Percentiles rank a stretch among this genome's conserved stretches.
phyloP scores from a whole-genome alignment of 257 asterid genomes.

The Jacaranda mimosifolia region DNA sequence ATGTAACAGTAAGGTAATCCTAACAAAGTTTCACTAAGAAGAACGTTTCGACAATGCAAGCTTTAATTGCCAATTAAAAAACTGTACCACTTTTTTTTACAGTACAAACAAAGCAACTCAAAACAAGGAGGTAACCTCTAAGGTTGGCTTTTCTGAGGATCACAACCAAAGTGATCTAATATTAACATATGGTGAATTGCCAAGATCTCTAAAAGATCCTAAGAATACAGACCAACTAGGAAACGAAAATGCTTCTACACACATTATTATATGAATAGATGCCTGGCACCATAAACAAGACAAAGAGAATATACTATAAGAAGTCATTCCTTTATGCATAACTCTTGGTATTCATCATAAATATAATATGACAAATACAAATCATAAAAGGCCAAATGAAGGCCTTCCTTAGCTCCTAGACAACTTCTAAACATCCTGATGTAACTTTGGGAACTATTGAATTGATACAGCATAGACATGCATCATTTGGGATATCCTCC shows the following conservation, averaged over 20 bases:
- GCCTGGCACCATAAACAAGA: neutral
- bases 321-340: neutral
- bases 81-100: neutral
- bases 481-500: neutral
- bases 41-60: slow-evolving; percentile 5
- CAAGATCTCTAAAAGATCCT: neutral
- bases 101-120: slow-evolving; percentile 4
- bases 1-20: neutral
- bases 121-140: neutral
- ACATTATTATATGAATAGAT: neutral
- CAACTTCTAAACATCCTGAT: slow-evolving; percentile 8
- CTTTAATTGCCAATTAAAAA: slow-evolving; percentile 9
- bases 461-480: slow-evolving; percentile 3
- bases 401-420: neutral
- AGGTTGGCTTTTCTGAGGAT: slow-evolving; percentile 4
- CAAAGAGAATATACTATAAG: neutral
- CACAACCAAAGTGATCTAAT: neutral
- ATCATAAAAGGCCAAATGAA: neutral
- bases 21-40: neutral
- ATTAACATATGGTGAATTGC: neutral
- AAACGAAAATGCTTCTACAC: no score
- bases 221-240: neutral
- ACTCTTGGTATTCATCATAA: neutral
- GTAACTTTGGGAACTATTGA: neutral
- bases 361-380: neutral